These are phyloP conservation scores for Phaeosphaeriaceae sp. DNA, from an alignment of 2,329 filamentous ascomycete species.

Conservation along the genomic window DNA sequence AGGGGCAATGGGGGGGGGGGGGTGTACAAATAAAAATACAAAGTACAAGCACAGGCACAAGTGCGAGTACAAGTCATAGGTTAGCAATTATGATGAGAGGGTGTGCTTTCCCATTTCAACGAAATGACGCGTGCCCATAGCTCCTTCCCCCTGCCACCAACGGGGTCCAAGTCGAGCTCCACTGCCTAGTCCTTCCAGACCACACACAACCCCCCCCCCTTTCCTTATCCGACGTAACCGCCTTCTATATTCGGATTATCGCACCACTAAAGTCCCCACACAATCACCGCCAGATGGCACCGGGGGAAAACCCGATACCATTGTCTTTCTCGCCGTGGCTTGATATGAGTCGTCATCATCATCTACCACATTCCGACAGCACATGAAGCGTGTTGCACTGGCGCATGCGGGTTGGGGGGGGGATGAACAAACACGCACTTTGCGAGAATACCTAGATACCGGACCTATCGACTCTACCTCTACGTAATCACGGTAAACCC, in stretches of 20 bases:
- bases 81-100: slow-evolving; percentile 4
- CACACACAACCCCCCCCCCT: slow-evolving; percentile 11
- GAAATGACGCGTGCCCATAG: slow-evolving; percentile 23
- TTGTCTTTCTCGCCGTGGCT: too few species aligned
- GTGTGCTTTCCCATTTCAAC: slow-evolving; percentile 22
- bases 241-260: slow-evolving; percentile 3
- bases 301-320: too few species aligned
- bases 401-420: too few species aligned
- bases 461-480: too few species aligned
- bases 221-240: slow-evolving; percentile 13
- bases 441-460: too few species aligned
- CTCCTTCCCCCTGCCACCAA: too few species aligned
- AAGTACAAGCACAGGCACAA: neutral
- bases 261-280: neutral
- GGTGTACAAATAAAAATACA: neutral
- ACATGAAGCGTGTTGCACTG: too few species aligned
- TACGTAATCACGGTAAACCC: too few species aligned
- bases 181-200: slow-evolving; percentile 4
- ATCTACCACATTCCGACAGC: too few species aligned
- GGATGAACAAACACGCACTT: too few species aligned
- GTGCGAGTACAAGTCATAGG: slow-evolving; percentile 2
- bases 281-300: neutral
- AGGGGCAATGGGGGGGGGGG: neutral
- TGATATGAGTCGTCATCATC: too few species aligned
- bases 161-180: too few species aligned